A percentile compares a stretch with the other conserved stretches of the same genome.
phyloP scores from a whole-genome alignment of 2,329 filamentous ascomycete species.

The Stromatinia cepivora region DNA sequence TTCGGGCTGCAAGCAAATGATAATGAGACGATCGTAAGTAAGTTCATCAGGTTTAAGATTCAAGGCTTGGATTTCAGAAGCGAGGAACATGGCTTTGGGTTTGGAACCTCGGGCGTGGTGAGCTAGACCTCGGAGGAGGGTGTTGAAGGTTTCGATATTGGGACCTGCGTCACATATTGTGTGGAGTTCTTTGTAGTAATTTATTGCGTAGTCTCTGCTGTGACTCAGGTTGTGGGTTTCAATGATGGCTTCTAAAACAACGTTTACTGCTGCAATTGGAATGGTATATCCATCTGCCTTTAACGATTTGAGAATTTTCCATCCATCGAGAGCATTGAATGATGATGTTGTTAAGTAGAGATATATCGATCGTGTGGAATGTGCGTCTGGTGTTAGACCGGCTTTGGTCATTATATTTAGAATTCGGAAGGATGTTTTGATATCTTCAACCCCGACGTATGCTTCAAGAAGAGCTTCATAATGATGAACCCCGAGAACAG shows the following conservation, averaged over 20 bases:
- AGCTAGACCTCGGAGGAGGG: slow-evolving; percentile 50
- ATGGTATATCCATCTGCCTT: slow-evolving; percentile 50
- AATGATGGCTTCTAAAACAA: slow-evolving; percentile 41
- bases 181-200: slow-evolving; percentile 62
- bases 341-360: slow-evolving; percentile 51
- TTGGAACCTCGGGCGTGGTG: slow-evolving; percentile 43
- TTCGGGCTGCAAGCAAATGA: slow-evolving; percentile 50
- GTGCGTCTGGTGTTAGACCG: slow-evolving; percentile 56
- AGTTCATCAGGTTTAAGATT: slow-evolving; percentile 54
- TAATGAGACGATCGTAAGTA: slow-evolving; percentile 63
- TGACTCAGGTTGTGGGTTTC: slow-evolving; percentile 36
- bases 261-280: slow-evolving; percentile 52
- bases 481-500: slow-evolving; percentile 63
- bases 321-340: slow-evolving; percentile 51
- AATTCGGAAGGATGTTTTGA: slow-evolving; percentile 66
- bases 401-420: slow-evolving; percentile 72
- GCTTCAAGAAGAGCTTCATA: slow-evolving; percentile 78
- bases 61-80: slow-evolving; percentile 60
- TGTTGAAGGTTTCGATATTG: slow-evolving; percentile 60
- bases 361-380: slow-evolving; percentile 65
- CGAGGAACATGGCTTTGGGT: slow-evolving; percentile 59
- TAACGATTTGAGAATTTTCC: slow-evolving; percentile 58
- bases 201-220: slow-evolving; percentile 53
- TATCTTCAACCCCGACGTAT: slow-evolving; percentile 60
- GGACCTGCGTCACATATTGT: slow-evolving; percentile 49